Conservation (phyloP, 2,329 filamentous ascomycete species). For the Pseudogymnoascus sp. region DNA sequence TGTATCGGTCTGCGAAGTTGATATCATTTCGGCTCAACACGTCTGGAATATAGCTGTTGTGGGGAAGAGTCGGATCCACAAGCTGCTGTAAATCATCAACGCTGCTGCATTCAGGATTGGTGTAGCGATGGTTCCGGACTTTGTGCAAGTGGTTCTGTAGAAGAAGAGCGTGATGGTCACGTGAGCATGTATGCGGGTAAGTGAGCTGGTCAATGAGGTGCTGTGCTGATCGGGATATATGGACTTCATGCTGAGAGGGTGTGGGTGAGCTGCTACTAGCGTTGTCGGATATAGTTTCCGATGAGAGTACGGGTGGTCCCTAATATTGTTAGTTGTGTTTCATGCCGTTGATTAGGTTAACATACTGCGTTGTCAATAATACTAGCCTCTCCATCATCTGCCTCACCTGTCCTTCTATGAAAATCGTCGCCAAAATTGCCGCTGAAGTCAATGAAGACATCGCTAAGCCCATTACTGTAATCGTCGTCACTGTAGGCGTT, state of each 20-base stretch:
- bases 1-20: background rate
- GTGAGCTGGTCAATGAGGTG: background rate
- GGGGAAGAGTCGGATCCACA: background rate
- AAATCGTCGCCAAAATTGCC: too few species aligned
- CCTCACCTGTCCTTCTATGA: too few species aligned
- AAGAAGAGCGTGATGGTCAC: background rate
- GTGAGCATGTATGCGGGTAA: background rate
- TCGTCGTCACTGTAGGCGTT: background rate
- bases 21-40: background rate
- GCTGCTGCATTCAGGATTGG: background rate
- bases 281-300: background rate
- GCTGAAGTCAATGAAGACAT: background rate
- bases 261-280: background rate
- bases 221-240: background rate
- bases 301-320: background rate
- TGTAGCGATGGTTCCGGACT: background rate
- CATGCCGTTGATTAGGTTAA: background rate
- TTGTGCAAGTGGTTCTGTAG: background rate
- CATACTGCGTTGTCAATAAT: too few species aligned
- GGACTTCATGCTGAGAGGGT: background rate
- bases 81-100: background rate
- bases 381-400: too few species aligned
- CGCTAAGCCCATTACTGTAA: background rate
- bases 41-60: background rate
- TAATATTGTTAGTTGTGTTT: background rate